A percentile compares a stretch with the other conserved stretches of the same genome.
Conservation (phyloP, 164 flowering plant species). For the Cinnamomum chago region DNA sequence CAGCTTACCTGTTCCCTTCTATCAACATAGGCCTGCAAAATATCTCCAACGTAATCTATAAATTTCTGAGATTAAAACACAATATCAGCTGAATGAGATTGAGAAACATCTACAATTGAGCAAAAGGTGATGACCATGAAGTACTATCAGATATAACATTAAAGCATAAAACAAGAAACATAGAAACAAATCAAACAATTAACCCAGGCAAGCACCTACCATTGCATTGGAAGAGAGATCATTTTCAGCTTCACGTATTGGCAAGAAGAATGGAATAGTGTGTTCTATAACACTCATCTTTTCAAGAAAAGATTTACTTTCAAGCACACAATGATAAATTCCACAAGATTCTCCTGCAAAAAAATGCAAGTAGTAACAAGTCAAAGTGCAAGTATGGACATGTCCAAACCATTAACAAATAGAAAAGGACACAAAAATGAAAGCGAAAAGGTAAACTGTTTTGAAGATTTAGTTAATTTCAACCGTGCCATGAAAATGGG, state of each 20-base stretch:
- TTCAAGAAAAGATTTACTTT: conserved; percentile 95
- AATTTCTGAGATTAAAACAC: conserved; percentile 60
- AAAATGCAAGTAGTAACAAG: neutral
- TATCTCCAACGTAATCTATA: conserved; percentile 88
- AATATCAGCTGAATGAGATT: conserved; percentile 3
- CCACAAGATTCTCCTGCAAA: conserved; percentile 87
- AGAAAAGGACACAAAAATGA: neutral
- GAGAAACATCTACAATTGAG: neutral
- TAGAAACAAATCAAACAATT: neutral
- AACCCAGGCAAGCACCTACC: conserved; percentile 30
- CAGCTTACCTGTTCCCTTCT: conserved; percentile 85
- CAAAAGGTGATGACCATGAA: neutral
- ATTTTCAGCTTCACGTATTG: conserved; percentile 87
- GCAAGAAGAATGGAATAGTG: conserved; percentile 94
- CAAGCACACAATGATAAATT: conserved; percentile 84
- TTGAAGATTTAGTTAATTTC: neutral
- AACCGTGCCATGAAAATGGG: neutral
- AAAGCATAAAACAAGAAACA: neutral
- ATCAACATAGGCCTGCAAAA: conserved; percentile 91
- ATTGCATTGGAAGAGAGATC: conserved; percentile 91
- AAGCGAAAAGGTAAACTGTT: neutral
- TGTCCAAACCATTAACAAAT: too few relatives aligned
- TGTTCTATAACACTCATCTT: conserved; percentile 95
- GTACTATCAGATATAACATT: neutral
- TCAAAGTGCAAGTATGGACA: neutral